Conservation (phyloP, 2,329 filamentous ascomycete genomes). For the Colletotrichum incanum region DNA sequence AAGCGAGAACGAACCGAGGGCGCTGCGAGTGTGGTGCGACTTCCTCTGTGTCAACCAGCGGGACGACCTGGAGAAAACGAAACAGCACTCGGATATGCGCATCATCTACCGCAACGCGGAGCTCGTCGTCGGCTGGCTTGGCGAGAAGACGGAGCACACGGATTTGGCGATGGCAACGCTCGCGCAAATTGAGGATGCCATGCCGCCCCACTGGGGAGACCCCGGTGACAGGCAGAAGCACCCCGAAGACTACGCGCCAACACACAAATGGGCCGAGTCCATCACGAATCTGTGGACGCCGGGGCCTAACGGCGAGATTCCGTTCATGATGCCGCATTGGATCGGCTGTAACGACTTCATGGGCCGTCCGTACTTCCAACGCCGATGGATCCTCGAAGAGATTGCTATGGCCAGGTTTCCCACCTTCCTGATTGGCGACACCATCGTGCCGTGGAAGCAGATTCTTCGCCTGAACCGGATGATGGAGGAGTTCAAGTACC, state of each 20-base stretch:
- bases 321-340: constrained; percentile 45
- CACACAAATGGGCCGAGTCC: constrained; percentile 50
- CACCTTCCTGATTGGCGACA: constrained; percentile 51
- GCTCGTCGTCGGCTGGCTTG: constrained; percentile 54
- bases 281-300: constrained; percentile 49
- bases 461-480: constrained; percentile 53
- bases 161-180: constrained; percentile 48
- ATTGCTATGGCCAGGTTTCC: constrained; percentile 52
- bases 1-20: constrained; percentile 28
- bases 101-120: constrained; percentile 50
- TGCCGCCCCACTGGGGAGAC: constrained; percentile 53
- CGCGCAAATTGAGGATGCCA: constrained; percentile 49
- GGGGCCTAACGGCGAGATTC: constrained; percentile 45
- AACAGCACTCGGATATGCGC: constrained; percentile 50
- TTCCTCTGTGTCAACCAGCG: constrained; percentile 50
- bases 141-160: constrained; percentile 49
- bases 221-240: constrained; percentile 52
- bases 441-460: constrained; percentile 56
- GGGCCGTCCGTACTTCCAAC: constrained; percentile 52
- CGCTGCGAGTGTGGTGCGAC: constrained; percentile 52
- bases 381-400: constrained; percentile 56
- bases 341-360: constrained; percentile 50
- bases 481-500: constrained; percentile 55
- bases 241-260: constrained; percentile 54
- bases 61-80: constrained; percentile 49